These are phyloP conservation scores for Pharnaceum exiguum DNA, from an alignment of 148 eudicot species.

Conservation along the genomic window DNA sequence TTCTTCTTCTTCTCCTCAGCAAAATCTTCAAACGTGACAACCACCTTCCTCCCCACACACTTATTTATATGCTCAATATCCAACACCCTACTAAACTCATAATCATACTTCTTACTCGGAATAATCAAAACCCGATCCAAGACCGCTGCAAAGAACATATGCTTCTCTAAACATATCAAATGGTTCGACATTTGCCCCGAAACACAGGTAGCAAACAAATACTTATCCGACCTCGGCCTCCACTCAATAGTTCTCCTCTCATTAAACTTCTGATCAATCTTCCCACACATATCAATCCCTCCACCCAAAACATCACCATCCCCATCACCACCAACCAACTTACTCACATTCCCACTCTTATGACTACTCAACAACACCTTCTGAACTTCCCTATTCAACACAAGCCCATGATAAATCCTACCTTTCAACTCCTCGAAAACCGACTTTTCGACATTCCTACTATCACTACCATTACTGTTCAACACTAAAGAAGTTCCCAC, in stretches of 20 bases:
- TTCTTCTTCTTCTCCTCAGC: slow-evolving; percentile 54
- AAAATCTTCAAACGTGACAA: slow-evolving; percentile 77
- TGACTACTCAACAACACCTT: slow-evolving; percentile 64
- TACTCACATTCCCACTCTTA: slow-evolving; percentile 30
- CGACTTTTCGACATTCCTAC: slow-evolving; percentile 15
- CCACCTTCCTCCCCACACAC: slow-evolving; percentile 86
- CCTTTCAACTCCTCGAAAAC: slow-evolving; percentile 45
- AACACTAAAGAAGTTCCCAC: slow-evolving; percentile 9
- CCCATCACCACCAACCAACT: slow-evolving; percentile 33
- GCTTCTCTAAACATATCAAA: slow-evolving; percentile 93
- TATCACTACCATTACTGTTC: slow-evolving; percentile 5
- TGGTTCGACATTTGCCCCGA: slow-evolving; percentile 98
- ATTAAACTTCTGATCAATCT: slow-evolving; percentile 43
- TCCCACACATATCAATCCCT: slow-evolving; percentile 41
- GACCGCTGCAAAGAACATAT: slow-evolving; percentile 95
- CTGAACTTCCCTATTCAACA: slow-evolving; percentile 68
- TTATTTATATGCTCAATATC: slow-evolving; percentile 88
- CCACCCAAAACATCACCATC: slow-evolving; percentile 32
- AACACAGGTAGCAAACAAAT: slow-evolving; percentile 71
- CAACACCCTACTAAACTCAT: slow-evolving; percentile 55
- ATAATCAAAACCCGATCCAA: slow-evolving; percentile 73
- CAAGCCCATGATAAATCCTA: slow-evolving; percentile 43
- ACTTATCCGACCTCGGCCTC: slow-evolving; percentile 69
- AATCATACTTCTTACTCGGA: slow-evolving; percentile 86
- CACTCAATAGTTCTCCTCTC: slow-evolving; percentile 77